Evolutionary conservation across 2,329 filamentous ascomycete species (phyloP), one percentile per base, ranked within the genome.

Genomic region (Alternaria infectoria): DNA sequence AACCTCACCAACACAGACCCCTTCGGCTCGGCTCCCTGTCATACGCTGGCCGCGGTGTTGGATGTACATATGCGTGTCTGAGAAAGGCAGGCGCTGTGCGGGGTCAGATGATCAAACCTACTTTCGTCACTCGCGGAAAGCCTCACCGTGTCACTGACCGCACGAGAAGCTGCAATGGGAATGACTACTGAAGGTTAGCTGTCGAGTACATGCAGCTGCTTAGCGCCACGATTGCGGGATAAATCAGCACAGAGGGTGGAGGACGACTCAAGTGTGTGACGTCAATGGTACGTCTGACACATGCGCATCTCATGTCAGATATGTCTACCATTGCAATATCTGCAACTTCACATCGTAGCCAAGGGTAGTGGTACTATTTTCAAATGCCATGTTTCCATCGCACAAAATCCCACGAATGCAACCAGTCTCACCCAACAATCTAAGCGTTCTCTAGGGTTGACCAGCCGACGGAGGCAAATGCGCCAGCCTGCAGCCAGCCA

Each of bases 281-380:
- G 63, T 65, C 63, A 65, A 36, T 21, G 28, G 36, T 49, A 55
- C 52, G 47, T 62, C 21, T 49, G 51, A 44, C 36, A 47, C n/a
- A 47, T 62, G 21, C 51, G 45, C 45, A 25, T 45, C 50, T 23
- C 30, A 50, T 52, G 32, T 49, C 43, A 55, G 36, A 19, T 32
- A 55, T 49, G n/a, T 30, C 32, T 12, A 51, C 26, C 51, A 56
- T 43, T 19, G 47, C 19, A 43, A 36, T 40, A 26, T 59, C n/a
- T 36, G 19, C 49, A 17, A 50, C 2, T 45, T 6, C 52, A 56
- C 25, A 46, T 45, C 12, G 28, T 23, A 30, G 62, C 57, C 52
- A 61, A 57, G 57, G 19, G 32, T 54, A 49, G 28, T 36, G 28
- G 58, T 55, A 30, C 30, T 54, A 46, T 64, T 56, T 64, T 10